Evolutionary conservation across 2,329 filamentous ascomycete genomes (phyloP).

Genomic region (Botryotinia narcissicola): DNA sequence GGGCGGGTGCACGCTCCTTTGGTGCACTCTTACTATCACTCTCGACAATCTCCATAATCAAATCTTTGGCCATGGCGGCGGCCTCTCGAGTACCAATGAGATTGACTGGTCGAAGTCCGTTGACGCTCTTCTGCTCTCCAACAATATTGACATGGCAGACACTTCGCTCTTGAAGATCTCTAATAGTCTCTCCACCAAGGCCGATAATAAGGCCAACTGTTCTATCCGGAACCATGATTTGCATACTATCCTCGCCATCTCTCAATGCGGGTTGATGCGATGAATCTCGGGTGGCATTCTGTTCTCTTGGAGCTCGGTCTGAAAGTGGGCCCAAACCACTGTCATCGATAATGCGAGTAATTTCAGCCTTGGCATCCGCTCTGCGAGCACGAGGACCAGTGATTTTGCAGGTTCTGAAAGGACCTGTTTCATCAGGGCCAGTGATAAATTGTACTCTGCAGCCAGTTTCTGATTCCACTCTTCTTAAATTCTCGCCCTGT

Average conservation of each 20-base stretch:
- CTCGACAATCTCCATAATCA: slow-evolving; percentile 92
- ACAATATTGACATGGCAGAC: slow-evolving; percentile 97
- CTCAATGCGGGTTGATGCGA: slow-evolving; percentile 53
- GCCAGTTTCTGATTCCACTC: slow-evolving; percentile 78
- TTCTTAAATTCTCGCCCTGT: slow-evolving; percentile 82
- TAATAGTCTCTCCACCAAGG: slow-evolving; percentile 89
- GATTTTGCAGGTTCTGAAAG: slow-evolving; percentile 81
- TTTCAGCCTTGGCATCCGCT: slow-evolving; percentile 75
- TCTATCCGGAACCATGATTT: slow-evolving; percentile 93
- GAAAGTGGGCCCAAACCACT: slow-evolving; percentile 58
- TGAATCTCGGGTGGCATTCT: slow-evolving; percentile 32
- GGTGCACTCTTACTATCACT: slow-evolving; percentile 66
- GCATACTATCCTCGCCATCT: slow-evolving; percentile 80
- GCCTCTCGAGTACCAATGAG: slow-evolving; percentile 77
- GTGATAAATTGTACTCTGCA: slow-evolving; percentile 88
- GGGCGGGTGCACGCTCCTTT: slow-evolving; percentile 38
- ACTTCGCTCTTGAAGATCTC: slow-evolving; percentile 85
- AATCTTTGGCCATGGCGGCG: slow-evolving; percentile 74
- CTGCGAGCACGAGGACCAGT: slow-evolving; percentile 70
- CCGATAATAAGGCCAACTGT: slow-evolving; percentile 92
- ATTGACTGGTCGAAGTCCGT: slow-evolving; percentile 85
- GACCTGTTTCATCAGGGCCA: slow-evolving; percentile 66
- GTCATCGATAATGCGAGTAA: slow-evolving; percentile 85
- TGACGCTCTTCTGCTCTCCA: slow-evolving; percentile 87
- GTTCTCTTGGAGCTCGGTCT: slow-evolving; percentile 40